phyloP scores from a whole-genome alignment of 805 yeast genomes.

The Yarrowia deformans region DNA sequence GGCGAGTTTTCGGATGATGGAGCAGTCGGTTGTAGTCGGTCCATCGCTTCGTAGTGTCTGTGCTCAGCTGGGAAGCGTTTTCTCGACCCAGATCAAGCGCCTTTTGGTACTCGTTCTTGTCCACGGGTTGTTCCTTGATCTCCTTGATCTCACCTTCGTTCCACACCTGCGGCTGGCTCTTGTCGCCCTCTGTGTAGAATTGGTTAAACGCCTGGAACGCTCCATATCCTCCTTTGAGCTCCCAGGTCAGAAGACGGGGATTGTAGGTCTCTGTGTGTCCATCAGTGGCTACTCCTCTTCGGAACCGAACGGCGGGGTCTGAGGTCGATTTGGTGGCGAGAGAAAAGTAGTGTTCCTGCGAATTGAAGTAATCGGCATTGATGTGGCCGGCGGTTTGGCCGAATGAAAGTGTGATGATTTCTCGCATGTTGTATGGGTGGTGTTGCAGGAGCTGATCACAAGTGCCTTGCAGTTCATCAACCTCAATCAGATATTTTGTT shows the following conservation, averaged over 20 bases:
- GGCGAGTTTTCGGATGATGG: slow-evolving; percentile 66
- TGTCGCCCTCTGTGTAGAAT: slow-evolving; percentile 41
- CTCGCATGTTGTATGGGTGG: slow-evolving; percentile 60
- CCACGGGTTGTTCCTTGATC: slow-evolving; percentile 52
- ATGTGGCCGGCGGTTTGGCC: slow-evolving; percentile 79
- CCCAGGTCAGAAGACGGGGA: slow-evolving; percentile 89
- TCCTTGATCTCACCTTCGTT: slow-evolving; percentile 11
- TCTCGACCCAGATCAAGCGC: slow-evolving; percentile 61
- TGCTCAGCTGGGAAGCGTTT: slow-evolving; percentile 48
- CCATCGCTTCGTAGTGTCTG: slow-evolving; percentile 68
- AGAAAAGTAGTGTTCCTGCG: slow-evolving; percentile 73
- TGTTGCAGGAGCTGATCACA: too few species aligned
- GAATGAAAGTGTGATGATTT: slow-evolving; percentile 72
- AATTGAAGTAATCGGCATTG: slow-evolving; percentile 80
- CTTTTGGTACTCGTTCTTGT: slow-evolving; percentile 66
- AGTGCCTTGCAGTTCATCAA: too few species aligned
- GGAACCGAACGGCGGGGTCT: slow-evolving; percentile 59
- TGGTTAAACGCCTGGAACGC: slow-evolving; percentile 52
- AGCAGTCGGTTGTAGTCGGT: slow-evolving; percentile 76
- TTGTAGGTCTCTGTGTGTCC: slow-evolving; percentile 64
- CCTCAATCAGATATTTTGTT: background rate
- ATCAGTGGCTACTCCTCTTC: slow-evolving; percentile 52
- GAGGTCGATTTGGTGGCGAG: slow-evolving; percentile 53
- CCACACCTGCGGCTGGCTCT: slow-evolving; percentile 42
- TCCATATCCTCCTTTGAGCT: slow-evolving; percentile 78